These are phyloP conservation scores for Ilyonectria sp. DNA, from an alignment of 2,329 filamentous ascomycete genomes.

Conservation along the genomic window DNA sequence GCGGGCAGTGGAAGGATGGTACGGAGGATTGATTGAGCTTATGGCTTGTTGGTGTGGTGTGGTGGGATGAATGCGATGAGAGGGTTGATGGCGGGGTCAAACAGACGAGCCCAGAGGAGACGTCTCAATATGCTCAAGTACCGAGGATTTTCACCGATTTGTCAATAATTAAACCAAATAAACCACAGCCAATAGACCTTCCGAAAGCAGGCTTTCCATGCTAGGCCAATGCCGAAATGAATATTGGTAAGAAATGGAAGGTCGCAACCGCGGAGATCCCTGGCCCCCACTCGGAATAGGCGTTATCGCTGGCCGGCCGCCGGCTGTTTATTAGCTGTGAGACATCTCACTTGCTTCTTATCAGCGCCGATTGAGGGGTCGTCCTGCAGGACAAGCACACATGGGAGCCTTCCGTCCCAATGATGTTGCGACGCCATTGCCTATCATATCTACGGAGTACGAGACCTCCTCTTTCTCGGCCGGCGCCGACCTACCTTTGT, in stretches of 20 bases:
- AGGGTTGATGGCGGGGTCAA: constrained; percentile 11
- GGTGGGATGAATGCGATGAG: constrained; percentile 8
- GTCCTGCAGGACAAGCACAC: constrained; percentile 9
- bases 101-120: neutral
- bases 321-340: neutral
- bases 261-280: constrained; percentile 7
- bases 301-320: neutral
- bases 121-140: neutral
- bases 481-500: neutral
- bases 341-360: constrained; percentile 6
- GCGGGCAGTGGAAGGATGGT: neutral
- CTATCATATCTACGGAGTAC: neutral
- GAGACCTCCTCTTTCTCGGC: neutral
- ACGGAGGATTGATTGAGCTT: neutral
- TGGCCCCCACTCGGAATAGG: neutral
- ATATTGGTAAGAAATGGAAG: constrained; percentile 2
- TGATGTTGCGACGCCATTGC: constrained; percentile 12
- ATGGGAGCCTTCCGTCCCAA: constrained; percentile 21
- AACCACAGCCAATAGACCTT: neutral
- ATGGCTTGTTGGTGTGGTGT: constrained; percentile 16
- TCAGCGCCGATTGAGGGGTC: constrained; percentile 19
- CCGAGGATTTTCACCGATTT: neutral
- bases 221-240: neutral
- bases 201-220: neutral
- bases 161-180: neutral